Evolutionary conservation across 805 yeast species (phyloP).

Genomic region (Metschnikowia gruessii): DNA sequence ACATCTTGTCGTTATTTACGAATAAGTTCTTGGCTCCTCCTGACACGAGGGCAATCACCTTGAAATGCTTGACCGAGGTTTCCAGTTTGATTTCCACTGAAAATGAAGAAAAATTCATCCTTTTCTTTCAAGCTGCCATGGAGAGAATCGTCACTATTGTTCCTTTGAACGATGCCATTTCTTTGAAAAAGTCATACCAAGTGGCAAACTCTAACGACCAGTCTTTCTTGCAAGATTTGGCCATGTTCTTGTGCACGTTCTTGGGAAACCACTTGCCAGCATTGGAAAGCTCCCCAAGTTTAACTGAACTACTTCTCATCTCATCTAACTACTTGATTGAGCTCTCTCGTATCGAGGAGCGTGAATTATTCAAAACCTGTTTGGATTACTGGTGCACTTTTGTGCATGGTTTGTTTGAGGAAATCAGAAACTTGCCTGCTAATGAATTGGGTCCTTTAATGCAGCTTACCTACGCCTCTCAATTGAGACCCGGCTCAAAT

Average conservation of each 20-base stretch:
- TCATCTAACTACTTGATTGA: constrained; percentile 81
- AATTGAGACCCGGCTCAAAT: constrained; percentile 46
- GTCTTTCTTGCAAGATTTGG: constrained; percentile 91
- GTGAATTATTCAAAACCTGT: constrained; percentile 93
- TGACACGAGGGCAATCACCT: constrained; percentile 77
- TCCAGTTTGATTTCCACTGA: constrained; percentile 61
- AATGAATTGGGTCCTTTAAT: constrained; percentile 70
- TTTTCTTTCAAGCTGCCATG: constrained; percentile 70
- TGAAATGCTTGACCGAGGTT: constrained; percentile 92
- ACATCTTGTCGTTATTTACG: constrained; percentile 67
- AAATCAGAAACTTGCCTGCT: constrained; percentile 76
- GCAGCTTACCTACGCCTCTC: constrained; percentile 53
- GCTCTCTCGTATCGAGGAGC: constrained; percentile 86
- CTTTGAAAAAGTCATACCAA: constrained; percentile 68
- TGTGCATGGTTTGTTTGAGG: constrained; percentile 79
- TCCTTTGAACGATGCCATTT: constrained; percentile 57
- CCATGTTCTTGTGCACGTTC: constrained; percentile 87
- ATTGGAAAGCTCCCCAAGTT: constrained; percentile 52
- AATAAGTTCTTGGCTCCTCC: constrained; percentile 72
- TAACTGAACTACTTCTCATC: constrained; percentile 58
- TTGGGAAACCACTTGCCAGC: constrained; percentile 67
- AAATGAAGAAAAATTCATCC: constrained; percentile 54
- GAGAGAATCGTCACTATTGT: constrained; percentile 65
- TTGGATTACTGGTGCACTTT: constrained; percentile 91
- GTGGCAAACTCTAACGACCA: constrained; percentile 81